Base-by-base conservation (phyloP, 768 basidiomycete species). In the Amanita rimosa region DNA sequence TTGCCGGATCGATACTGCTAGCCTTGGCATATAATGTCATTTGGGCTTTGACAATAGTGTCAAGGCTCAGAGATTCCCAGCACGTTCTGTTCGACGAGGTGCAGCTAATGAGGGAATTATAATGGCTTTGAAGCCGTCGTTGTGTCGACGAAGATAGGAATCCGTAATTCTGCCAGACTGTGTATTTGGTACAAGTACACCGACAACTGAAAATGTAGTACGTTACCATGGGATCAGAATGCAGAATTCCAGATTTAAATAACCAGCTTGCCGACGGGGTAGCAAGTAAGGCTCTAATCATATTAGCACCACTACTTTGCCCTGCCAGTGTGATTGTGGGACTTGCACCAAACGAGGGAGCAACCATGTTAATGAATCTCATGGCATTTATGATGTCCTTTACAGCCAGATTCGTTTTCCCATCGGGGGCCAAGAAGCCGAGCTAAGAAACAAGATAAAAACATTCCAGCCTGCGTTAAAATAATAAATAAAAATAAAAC, bases 221-320 rank as follows among this genome's bases (percentile, higher is more conserved):
- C 57, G 73, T 50, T 56, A 84, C 87, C 78, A 93, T 86, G 2
- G 91, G 85, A 58, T 93, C 92, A 0, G 88, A 91, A 47, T 94
- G 89, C 16, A 93, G 59, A 50, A 91, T 89, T 0, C 81, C 86
- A 45, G 76, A 83, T 50, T 74, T 69, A 71, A 94, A 94, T 44
- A 91, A 68, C 1, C 75, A 69, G 17, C 76, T 71, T 0, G 82
- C 89, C 2, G 80, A 77, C 2, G 90, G 85, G 2, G 70, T 69
- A 10, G 81, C 85, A 35, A 93, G 72, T 42, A 94, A 67, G 1
- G 86, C 79, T 49, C 89, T 73, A 58, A 94, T 75, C 72, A 92
- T 73, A 52, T 68, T 78, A 1, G 82, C 90, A 41, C 90, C 90
- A 43, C 79, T 76, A 61, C 85, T 88, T 65, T 93, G 89, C 6